Evolutionary conservation across 1,284 basidiomycete genomes (phyloP), one percentile per base, ranked within the genome.

Genomic region (Inonotus obliquus): DNA sequence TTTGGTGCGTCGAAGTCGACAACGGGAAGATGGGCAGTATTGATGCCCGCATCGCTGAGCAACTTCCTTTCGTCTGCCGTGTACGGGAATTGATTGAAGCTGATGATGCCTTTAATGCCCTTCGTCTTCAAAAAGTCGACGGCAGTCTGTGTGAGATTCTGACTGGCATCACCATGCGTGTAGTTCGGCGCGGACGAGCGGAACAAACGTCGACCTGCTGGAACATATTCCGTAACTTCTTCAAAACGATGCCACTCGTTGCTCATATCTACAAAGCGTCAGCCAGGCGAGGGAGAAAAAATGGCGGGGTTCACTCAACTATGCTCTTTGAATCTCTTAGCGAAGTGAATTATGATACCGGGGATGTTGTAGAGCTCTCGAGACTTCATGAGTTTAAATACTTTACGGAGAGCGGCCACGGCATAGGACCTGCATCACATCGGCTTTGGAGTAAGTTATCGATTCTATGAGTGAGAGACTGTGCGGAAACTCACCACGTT

Each of bases 51-150:
- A 17, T 39, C 35, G 9, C 41, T 52, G 41, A 67, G 61, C 11
- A 59, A 54, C 35, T 17, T 19, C 17, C 53, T 48, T 23, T 62
- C 53, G 19, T 29, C 60, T n/a, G 21, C 19, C 14, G 41, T 54
- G 60, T 67, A 67, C 1, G 64, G 54, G 39, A 32, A 53, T 27
- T 52, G 39, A 52, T 67, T 67, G 53, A 67, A 67, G 59, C 67
- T 67, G 59, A 67, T 66, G 62, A 67, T 58, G 32, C 62, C 51
- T 32, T 59, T 48, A 57, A 67, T 66, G 9, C 59, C 63, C 17
- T 48, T 52, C 19, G 38, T 38, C 14, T 13, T 25, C 11, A 65
- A 63, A 37, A 49, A 63, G 10, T 57, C n/a, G 11, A 63, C 63
- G 27, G 64, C 64, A 13, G 57, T 35, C 2, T 27, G 38, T 3